Conservation (phyloP, 371 early-diverging fungal species). For the Zancudomyces culisetae region DNA sequence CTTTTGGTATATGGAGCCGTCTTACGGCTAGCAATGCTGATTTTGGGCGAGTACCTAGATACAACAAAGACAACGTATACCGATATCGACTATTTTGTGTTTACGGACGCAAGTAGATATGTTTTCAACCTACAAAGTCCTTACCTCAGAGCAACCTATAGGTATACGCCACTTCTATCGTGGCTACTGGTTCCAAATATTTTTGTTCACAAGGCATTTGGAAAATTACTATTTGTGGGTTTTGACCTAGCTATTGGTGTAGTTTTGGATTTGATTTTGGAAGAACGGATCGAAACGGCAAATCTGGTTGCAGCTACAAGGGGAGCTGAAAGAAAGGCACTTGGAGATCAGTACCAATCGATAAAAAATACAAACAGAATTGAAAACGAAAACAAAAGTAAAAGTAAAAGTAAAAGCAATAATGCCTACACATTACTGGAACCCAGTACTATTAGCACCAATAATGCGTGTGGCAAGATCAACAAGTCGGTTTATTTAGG, state of each 20-base stretch:
- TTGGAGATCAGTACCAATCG: too few relatives aligned
- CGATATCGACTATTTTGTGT: slow-evolving; percentile 91
- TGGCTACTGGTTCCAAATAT: slow-evolving; percentile 65
- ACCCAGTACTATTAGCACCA: too few relatives aligned
- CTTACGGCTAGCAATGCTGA: slow-evolving; percentile 42
- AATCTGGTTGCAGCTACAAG: too few relatives aligned
- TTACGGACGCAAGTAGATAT: slow-evolving; percentile 78
- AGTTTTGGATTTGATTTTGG: too few relatives aligned
- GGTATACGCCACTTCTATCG: slow-evolving; percentile 90
- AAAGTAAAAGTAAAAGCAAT: too few relatives aligned
- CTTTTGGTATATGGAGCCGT: slow-evolving; percentile 14
- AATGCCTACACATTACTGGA: too few relatives aligned
- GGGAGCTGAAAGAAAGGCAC: too few relatives aligned
- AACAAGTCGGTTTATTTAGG: slow-evolving; percentile 26
- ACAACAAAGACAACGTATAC: slow-evolving; percentile 78
- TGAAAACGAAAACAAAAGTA: too few relatives aligned
- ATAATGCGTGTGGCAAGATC: too few relatives aligned
- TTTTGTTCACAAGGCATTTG: slow-evolving; percentile 46
- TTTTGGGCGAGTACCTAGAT: slow-evolving; percentile 75
- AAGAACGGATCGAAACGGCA: too few relatives aligned
- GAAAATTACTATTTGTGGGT: slow-evolving; percentile 71
- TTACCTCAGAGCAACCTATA: slow-evolving; percentile 77
- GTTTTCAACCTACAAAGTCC: slow-evolving; percentile 57
- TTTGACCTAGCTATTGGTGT: slow-evolving; percentile 57
- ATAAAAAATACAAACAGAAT: too few relatives aligned